These are phyloP conservation scores for Peronosclerospora sorghi DNA, from an alignment of 352 stramenopile genomes.

Conservation along the genomic window DNA sequence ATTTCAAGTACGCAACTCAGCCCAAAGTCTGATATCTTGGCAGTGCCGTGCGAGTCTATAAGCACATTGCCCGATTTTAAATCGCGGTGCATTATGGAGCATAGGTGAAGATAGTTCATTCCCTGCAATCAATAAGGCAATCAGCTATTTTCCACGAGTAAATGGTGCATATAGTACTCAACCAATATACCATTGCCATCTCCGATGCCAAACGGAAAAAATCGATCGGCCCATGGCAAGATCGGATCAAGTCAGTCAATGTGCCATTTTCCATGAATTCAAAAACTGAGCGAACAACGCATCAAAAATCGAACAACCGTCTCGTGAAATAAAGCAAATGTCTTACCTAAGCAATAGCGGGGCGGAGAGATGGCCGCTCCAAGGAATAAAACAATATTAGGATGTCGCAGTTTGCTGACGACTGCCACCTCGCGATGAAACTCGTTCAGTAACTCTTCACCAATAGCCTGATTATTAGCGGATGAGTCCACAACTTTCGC, in stretches of 20 bases:
- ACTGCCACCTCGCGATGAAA: too few species aligned
- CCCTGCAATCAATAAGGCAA: constrained; percentile 32
- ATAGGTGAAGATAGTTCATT: constrained; percentile 92
- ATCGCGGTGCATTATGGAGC: constrained; percentile 92
- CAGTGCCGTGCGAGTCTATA: constrained; percentile 66
- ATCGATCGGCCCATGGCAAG: constrained; percentile 48
- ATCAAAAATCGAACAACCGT: too few species aligned
- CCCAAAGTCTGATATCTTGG: constrained; percentile 86
- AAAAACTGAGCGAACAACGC: constrained; percentile 37
- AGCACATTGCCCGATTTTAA: constrained; percentile 94
- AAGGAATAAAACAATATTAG: constrained; percentile 82
- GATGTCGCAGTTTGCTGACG: constrained; percentile 68
- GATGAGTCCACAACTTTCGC: constrained; percentile 74
- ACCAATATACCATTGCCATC: constrained; percentile 52
- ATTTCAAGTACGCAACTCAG: constrained; percentile 80
- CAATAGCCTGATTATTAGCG: constrained; percentile 46
- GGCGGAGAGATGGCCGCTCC: constrained; percentile 65
- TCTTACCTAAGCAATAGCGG: constrained; percentile 75
- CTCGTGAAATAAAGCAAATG: too few species aligned
- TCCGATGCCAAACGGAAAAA: constrained; percentile 71
- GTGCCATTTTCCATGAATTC: constrained; percentile 85
- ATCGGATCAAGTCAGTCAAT: constrained; percentile 71
- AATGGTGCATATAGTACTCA: too few species aligned
- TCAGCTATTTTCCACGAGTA: too few species aligned
- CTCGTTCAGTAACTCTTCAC: too few species aligned